Percentiles rank a stretch among this genome's conserved stretches.
phyloP scores from a whole-genome alignment of 78 protist genomes.

The Protostelium mycophagum region DNA sequence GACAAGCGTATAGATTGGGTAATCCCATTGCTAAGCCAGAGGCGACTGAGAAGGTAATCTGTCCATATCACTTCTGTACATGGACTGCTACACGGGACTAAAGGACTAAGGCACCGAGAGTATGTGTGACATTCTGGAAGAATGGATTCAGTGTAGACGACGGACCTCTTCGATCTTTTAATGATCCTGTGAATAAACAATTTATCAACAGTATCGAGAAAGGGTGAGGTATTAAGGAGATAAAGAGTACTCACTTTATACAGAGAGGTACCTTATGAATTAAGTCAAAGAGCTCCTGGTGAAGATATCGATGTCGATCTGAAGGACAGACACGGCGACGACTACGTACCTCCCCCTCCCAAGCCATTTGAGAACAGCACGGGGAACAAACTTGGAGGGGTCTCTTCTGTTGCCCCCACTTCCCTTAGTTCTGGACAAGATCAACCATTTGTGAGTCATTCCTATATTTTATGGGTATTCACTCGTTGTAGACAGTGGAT shows the following conservation, averaged over 20 bases:
- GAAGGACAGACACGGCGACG: background rate
- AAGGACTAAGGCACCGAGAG: background rate
- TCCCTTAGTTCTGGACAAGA: no score
- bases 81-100: conserved; percentile 4
- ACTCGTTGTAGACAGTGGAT: conserved; percentile 17
- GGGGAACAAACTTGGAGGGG: background rate
- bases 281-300: conserved; percentile 17
- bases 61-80: conserved; percentile 13
- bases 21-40: background rate
- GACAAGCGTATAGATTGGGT: conserved; percentile 42
- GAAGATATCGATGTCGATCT: background rate
- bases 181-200: conserved; percentile 46
- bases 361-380: background rate
- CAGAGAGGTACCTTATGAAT: conserved; percentile 60
- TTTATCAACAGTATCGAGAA: conserved; percentile 42
- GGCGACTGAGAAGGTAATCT: background rate
- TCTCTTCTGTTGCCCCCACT: background rate
- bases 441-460: background rate
- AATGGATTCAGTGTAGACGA: conserved; percentile 78
- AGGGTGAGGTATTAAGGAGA: no score
- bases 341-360: background rate
- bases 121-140: conserved; percentile 60
- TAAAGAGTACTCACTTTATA: background rate
- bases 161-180: conserved; percentile 55
- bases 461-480: no score